These are phyloP conservation scores for Citrus cavaleriei DNA, from an alignment of 345 rosid genomes.

Conservation along the genomic window DNA sequence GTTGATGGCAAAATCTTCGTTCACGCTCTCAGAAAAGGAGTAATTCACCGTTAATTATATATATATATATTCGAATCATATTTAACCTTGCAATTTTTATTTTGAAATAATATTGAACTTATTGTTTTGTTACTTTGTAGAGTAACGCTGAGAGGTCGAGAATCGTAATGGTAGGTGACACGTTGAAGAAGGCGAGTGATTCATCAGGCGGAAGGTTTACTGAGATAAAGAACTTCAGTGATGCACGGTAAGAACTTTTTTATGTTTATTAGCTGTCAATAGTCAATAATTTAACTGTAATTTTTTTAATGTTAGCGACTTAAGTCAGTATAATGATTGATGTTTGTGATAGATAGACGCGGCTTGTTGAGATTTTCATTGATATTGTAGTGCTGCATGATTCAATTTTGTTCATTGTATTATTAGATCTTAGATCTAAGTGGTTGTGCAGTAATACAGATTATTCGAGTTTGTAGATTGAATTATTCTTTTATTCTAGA, in stretches of 20 bases:
- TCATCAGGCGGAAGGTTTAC: constrained; percentile 48
- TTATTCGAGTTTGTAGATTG: not conserved
- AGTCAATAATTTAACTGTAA: not conserved
- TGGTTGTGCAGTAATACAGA: not conserved
- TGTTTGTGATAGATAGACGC: not conserved
- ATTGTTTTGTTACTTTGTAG: constrained; percentile 29
- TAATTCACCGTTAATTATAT: constrained; percentile 11
- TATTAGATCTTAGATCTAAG: not conserved
- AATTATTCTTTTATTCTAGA: not conserved
- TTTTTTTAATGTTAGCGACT: not conserved
- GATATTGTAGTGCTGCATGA: not conserved
- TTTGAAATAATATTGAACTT: not conserved
- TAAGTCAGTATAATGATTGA: not conserved
- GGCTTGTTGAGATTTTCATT: not conserved
- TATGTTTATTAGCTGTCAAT: not conserved
- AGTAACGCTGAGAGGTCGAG: constrained; percentile 92
- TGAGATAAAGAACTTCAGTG: constrained; percentile 57
- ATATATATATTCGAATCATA: not conserved
- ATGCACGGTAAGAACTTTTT: constrained; percentile 47
- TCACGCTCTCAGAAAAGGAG: constrained; percentile 81
- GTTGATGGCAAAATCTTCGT: constrained; percentile 73
- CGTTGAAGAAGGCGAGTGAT: constrained; percentile 64
- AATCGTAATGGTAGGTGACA: constrained; percentile 86
- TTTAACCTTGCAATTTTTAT: not conserved
- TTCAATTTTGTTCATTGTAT: not conserved